Evolutionary conservation across 169 alveolate species (phyloP).

Genomic region (Plasmodium gonderi): DNA sequence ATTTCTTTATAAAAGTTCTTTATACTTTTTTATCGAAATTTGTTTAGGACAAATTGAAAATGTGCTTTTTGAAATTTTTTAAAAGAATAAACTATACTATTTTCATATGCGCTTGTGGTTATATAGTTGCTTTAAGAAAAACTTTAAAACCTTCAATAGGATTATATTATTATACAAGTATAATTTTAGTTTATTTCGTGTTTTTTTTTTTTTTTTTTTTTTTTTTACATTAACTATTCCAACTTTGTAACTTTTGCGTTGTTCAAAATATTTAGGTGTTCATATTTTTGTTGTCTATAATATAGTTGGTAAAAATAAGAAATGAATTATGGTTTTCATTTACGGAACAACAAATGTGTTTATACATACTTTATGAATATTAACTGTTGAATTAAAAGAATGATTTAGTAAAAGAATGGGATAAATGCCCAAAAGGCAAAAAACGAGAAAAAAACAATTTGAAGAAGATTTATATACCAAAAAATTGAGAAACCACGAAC

Average conservation of each 20-base stretch:
- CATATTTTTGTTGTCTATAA: not conserved
- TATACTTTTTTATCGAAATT: not conserved
- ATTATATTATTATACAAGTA: too few species aligned
- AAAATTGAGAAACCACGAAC: too few species aligned
- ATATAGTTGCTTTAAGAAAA: not conserved
- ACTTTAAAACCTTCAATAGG: not conserved
- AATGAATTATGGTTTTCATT: not conserved
- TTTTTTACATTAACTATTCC: not conserved
- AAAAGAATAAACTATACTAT: not conserved
- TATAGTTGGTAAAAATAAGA: not conserved
- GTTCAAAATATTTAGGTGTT: not conserved
- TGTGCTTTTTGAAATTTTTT: slow-evolving; percentile 7
- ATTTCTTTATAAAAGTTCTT: not conserved
- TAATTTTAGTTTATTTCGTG: not conserved
- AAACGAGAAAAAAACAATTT: not conserved
- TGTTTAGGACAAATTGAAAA: not conserved
- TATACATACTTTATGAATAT: not conserved
- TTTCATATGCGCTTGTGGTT: not conserved
- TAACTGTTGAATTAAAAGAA: not conserved
- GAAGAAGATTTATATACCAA: not conserved
- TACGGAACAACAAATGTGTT: not conserved
- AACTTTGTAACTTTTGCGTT: not conserved
- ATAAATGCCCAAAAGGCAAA: not conserved
- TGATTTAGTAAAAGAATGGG: not conserved
- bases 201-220: not conserved